Base-by-base conservation (phyloP, 1,284 basidiomycete species). In the Microstroma glucosiphilum region DNA sequence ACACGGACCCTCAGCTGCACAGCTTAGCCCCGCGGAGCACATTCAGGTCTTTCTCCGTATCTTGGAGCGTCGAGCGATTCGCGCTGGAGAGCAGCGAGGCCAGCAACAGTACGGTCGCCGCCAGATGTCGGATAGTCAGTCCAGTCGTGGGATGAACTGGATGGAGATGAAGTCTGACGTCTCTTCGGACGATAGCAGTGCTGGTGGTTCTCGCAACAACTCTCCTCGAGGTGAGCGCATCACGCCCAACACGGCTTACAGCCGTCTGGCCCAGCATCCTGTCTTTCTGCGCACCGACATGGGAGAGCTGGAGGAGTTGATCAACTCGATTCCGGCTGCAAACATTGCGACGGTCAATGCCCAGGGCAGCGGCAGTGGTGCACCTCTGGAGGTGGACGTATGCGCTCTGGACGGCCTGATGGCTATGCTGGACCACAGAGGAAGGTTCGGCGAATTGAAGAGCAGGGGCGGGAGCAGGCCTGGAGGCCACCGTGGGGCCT, bases 161-260 rank as follows among this genome's bases (percentile, higher is more conserved):
- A 19, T 54, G 51, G 51, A 54, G 21, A 54, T 54, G 51, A 25
- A 25, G 21, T 23, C 21, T 6, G 51, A 54, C 25, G 51, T 25
- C 13, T 54, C 59, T 17, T 56, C 57, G 17, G 61, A 64, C 1
- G 64, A 65, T 0, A 63, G 62, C 30, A 19, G 30, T 49, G 12
- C 17, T 49, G 12, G 8, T 6, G 17, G 15, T 23, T 37, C 55
- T 12, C 37, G 26, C 51, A 19, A 19, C 15, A 19, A 17, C 13
- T 25, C 17, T 15, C 13, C 15, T 15, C 51, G 51, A 15, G 15
- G 13, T 15, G 26, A 23, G 42, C 30, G 30, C 3, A 63, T 74
- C 2, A 69, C 70, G n/a, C 71, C 72, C 30, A 68, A 66, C 65
- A 66, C 66, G 55, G 63, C 72, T n/a, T 74, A 74, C 60, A 68